These are phyloP conservation scores for Selaginella moellendorffii DNA, from an alignment of 75 land plant species.

Conservation along the genomic window DNA sequence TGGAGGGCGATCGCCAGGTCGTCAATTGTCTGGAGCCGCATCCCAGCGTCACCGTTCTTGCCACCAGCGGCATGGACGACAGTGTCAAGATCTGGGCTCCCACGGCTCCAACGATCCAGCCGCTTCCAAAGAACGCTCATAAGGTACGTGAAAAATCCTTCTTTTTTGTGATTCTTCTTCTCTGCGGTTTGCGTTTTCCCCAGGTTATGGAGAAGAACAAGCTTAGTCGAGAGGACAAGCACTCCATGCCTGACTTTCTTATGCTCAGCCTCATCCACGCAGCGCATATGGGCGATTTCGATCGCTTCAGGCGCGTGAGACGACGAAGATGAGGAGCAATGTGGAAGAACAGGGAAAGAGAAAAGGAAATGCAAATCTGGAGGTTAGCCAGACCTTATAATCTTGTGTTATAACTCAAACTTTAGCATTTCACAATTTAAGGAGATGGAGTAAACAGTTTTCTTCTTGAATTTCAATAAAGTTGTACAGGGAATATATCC, in stretches of 20 bases:
- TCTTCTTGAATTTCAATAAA: too few relatives aligned
- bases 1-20: constrained; percentile 61
- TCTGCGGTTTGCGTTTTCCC: too few relatives aligned
- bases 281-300: too few relatives aligned
- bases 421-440: too few relatives aligned
- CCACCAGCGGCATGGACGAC: constrained; percentile 4
- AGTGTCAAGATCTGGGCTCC: not conserved
- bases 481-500: too few relatives aligned
- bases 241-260: not conserved
- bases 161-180: not conserved
- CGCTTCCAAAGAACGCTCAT: constrained; percentile 40
- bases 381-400: too few relatives aligned
- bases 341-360: constrained; percentile 15
- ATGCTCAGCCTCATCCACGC: not conserved
- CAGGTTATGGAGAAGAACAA: constrained; percentile 50
- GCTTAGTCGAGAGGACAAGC: constrained; percentile 34
- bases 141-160: constrained; percentile 30
- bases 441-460: too few relatives aligned
- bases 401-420: too few relatives aligned
- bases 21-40: constrained; percentile 90
- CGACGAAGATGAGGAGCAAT: constrained; percentile 19
- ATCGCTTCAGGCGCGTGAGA: constrained; percentile 15
- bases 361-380: constrained; percentile 21
- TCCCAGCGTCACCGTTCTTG: constrained; percentile 38
- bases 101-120: constrained; percentile 13